phyloP scores from a whole-genome alignment of 106 monocot genomes.

The Gastrodia elata region DNA sequence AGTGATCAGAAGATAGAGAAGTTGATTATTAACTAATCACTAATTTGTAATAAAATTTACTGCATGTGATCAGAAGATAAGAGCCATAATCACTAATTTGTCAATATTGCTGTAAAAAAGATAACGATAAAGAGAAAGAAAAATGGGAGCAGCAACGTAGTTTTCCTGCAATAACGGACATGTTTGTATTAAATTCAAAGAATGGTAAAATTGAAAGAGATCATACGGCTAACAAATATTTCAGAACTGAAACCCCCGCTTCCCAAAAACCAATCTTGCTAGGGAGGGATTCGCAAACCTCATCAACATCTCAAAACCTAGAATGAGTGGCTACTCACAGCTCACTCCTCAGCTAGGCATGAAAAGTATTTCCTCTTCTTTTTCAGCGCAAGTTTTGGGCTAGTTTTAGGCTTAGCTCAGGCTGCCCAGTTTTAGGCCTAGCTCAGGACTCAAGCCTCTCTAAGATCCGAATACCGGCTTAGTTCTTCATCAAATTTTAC shows the following conservation, averaged over 20 bases:
- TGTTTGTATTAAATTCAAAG: neutral
- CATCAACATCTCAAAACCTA: conserved; percentile 7
- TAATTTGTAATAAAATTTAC: neutral
- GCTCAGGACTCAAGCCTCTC: too few relatives aligned
- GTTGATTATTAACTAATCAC: too few relatives aligned
- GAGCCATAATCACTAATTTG: neutral
- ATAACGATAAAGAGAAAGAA: neutral
- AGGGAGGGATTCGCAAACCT: neutral
- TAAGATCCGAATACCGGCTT: too few relatives aligned
- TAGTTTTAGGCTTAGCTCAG: too few relatives aligned
- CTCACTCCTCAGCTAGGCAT: neutral
- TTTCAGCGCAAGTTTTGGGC: too few relatives aligned
- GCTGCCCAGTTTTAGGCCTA: too few relatives aligned
- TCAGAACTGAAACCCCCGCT: conserved; percentile 22
- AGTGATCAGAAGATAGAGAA: neutral
- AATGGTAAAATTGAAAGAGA: neutral
- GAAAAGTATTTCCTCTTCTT: too few relatives aligned
- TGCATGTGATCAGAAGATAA: neutral
- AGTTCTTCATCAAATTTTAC: too few relatives aligned
- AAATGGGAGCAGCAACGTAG: neutral
- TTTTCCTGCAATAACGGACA: neutral
- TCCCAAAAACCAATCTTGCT: neutral
- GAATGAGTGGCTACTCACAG: neutral
- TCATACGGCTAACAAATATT: conserved; percentile 26
- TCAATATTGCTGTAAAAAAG: neutral